Base-by-base conservation (phyloP, 75 land plant species). In the Gnetum montanum region DNA sequence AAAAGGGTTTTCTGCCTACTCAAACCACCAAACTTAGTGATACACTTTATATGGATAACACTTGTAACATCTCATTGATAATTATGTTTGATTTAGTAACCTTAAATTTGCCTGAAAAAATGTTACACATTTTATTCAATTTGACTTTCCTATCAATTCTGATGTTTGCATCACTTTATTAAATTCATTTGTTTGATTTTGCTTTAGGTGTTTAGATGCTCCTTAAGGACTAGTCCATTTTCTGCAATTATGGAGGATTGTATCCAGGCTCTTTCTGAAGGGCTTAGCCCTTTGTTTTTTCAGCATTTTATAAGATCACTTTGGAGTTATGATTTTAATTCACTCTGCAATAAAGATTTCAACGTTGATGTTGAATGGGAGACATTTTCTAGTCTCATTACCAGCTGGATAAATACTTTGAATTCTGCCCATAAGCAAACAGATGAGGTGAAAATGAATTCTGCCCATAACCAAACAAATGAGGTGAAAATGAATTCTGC, bases 181-280 rank as follows among this genome's bases (percentile, higher is more conserved):
- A n/a, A n/a, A n/a, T n/a, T n/a, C n/a, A n/a, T 23, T n/a, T 30
- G 47, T 65, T 26, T 59, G 43, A 6, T 1, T 12, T 65, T 64
- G 16, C 69, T 46, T 65, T 49, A 91, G 99, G 68, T 86, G 12
- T 81, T 78, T 51, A 67, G 99, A 58, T 90, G 92, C 65, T 60
- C 77, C 4, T 72, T 95, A n/a, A 69, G 74, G 18, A 57, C 66
- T 57, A 68, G 54, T 7, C 92, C 86, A 15, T 68, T 79, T 46
- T 95, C 92, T 12, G 69, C 70, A n/a, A 62, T 90, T 35, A 73
- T 60, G 18, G 62, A 71, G 56, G 77, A 88, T 16, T 95, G 99
- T 57, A 64, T 95, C 44, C 67, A 60, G 29, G 89, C 92, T 48
- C 59, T 95, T 62, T 70, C 92, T 38, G 92, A 90, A 46, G 97